Conservation (phyloP, 2,329 filamentous ascomycete genomes). For the Penicillium sp. region DNA sequence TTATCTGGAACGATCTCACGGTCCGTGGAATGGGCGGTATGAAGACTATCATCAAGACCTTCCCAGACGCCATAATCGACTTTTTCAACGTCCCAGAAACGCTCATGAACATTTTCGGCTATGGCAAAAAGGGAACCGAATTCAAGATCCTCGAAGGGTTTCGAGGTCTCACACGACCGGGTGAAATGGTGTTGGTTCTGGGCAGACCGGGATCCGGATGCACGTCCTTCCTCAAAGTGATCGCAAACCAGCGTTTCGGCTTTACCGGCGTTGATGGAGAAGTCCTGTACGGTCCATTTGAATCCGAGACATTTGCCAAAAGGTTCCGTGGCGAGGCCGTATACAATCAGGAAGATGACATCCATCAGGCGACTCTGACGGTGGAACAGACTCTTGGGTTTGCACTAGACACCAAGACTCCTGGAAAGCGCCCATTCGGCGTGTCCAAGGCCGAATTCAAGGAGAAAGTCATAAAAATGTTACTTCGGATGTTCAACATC, state of each 20-base stretch:
- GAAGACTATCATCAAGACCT: conserved; percentile 70
- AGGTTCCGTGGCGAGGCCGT: conserved; percentile 77
- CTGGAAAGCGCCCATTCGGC: conserved; percentile 73
- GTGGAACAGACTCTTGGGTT: conserved; percentile 86
- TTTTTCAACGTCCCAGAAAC: conserved; percentile 75
- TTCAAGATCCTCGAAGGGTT: conserved; percentile 70
- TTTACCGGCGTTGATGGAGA: conserved; percentile 66
- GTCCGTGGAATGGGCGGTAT: conserved; percentile 73
- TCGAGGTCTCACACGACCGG: conserved; percentile 64
- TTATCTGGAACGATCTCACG: conserved; percentile 74
- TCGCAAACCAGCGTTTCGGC: conserved; percentile 64
- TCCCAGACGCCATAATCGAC: conserved; percentile 71
- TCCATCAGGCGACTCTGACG: conserved; percentile 80
- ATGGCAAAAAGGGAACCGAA: conserved; percentile 67
- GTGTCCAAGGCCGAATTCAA: conserved; percentile 74
- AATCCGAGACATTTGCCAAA: conserved; percentile 65
- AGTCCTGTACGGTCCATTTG: conserved; percentile 73
- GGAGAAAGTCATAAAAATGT: conserved; percentile 67
- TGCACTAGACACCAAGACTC: conserved; percentile 79
- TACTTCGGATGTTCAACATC: conserved; percentile 92
- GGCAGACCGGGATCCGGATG: conserved; percentile 73
- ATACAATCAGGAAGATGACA: conserved; percentile 83
- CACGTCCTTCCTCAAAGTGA: conserved; percentile 67
- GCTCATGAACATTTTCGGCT: conserved; percentile 60
- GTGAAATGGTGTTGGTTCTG: conserved; percentile 85